Evolutionary conservation across 495 filamentous ascomycete genomes (phyloP), one percentile per base, ranked within the genome.

Genomic region (Baudoinia panamericana): DNA sequence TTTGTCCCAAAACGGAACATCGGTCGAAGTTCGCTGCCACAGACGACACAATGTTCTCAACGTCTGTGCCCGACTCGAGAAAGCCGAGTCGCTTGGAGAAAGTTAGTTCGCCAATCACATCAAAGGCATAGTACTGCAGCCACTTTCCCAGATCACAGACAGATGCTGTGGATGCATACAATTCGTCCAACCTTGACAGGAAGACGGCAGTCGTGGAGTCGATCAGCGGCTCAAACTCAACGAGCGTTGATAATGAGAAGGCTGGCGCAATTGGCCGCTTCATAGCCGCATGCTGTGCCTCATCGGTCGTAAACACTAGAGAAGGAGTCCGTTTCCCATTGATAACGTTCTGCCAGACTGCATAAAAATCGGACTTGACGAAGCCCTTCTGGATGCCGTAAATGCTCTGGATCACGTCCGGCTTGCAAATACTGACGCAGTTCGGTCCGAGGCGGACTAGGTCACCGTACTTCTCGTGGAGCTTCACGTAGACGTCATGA

Each of bases 101-200:
- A 9, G 57, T 60, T 12, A 66, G 45, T 26, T 57, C 55, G n/a
- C 58, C 57, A 13, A 64, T 63, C 18, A 61, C 60, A 50, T 69
- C 66, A 41, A 60, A 68, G 2, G 66, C 66, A 45, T 63, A 72
- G 36, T 50, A 65, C 45, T 65, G 61, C 22, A 70, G 37, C 64
- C 62, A 70, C 12, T 59, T 41, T 13, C 56, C 57, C 1, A 64
- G 45, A 25, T 61, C 56, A 16, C 54, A 63, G 3, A 46, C 18
- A 20, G 49, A 59, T 2, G 36, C 44, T 0, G 53, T 54, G 4
- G 36, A 31, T 1, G 45, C 43, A 45, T 63, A 63, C 5, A 52
- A 53, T 7, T 52, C 35, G 40, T 53, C 43, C 21, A 50, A 39
- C 16, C 28, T 16, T 6, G 22, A 17, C 4, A 41, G 21, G 25